Evolutionary conservation across 176 grass and related monocot genomes (phyloP).

Genomic region (Oryza punctata): DNA sequence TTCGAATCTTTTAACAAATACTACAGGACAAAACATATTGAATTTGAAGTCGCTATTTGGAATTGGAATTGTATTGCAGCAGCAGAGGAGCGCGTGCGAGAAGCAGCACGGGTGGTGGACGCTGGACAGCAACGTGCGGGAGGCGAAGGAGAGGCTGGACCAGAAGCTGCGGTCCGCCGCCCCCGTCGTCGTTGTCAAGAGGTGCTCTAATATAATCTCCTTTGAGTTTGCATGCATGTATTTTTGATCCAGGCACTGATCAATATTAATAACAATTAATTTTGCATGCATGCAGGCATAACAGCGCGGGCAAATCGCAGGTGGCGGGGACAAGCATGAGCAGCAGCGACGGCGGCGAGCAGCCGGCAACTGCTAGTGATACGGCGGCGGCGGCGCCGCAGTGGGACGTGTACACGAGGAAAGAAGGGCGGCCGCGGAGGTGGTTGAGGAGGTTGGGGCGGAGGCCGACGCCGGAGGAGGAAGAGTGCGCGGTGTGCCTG

Average conservation of each 20-base stretch:
- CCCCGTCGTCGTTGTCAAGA: slow-evolving; percentile 30
- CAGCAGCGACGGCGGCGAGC: background rate
- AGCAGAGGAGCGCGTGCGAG: slow-evolving; percentile 53
- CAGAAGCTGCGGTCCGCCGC: slow-evolving; percentile 53
- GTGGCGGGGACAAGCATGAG: background rate
- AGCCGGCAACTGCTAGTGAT: background rate
- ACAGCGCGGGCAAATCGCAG: slow-evolving; percentile 45
- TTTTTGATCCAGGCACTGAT: too few species aligned
- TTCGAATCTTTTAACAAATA: too few species aligned
- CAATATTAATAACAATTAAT: background rate
- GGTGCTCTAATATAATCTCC: slow-evolving; percentile 25
- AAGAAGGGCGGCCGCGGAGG: background rate
- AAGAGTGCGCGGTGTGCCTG: slow-evolving; percentile 85
- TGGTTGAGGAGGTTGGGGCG: slow-evolving; percentile 55
- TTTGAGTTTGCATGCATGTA: background rate
- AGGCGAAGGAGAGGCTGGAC: slow-evolving; percentile 91
- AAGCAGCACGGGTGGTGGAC: slow-evolving; percentile 38
- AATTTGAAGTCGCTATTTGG: too few species aligned
- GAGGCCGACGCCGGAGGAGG: background rate
- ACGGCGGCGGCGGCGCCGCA: background rate
- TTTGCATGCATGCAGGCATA: slow-evolving; percentile 37
- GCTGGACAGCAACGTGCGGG: slow-evolving; percentile 62
- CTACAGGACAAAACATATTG: too few species aligned
- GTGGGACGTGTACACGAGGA: slow-evolving; percentile 52
- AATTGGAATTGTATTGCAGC: too few species aligned